These are phyloP conservation scores for Yamadazyma insecticola DNA, from an alignment of 805 yeast species.

Conservation along the genomic window DNA sequence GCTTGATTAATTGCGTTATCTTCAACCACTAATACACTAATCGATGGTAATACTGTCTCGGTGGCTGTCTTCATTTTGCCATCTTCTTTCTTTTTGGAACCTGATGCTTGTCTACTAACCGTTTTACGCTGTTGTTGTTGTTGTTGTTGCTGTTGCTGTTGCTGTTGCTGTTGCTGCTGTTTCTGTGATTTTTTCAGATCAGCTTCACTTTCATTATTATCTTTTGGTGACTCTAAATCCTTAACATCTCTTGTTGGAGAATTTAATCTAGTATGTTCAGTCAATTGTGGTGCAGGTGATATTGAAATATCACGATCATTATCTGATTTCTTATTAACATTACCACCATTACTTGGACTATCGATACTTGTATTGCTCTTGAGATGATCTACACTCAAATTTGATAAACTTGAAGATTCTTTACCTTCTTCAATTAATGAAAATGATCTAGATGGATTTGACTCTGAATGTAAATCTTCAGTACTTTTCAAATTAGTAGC, in stretches of 20 bases:
- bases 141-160: no score
- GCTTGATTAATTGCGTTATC: slow-evolving; percentile 93
- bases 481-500: slow-evolving; percentile 4
- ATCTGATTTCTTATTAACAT: not conserved
- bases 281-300: no score
- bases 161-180: no score
- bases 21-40: slow-evolving; percentile 89
- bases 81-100: slow-evolving; percentile 7
- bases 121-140: no score
- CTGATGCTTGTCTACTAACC: slow-evolving; percentile 9
- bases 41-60: slow-evolving; percentile 76
- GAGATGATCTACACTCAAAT: slow-evolving; percentile 3
- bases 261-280: no score
- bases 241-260: no score
- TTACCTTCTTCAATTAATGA: slow-evolving; percentile 3
- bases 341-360: slow-evolving; percentile 8
- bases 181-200: no score
- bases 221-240: no score
- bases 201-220: no score
- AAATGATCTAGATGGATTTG: slow-evolving; percentile 1
- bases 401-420: slow-evolving; percentile 1
- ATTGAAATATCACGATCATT: no score
- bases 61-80: slow-evolving; percentile 28
- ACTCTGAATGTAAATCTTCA: slow-evolving; percentile 2
- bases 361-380: slow-evolving; percentile 3